These are phyloP conservation scores for Lignosus rhinocerotis DNA, from an alignment of 1,284 basidiomycete genomes.

Conservation along the genomic window DNA sequence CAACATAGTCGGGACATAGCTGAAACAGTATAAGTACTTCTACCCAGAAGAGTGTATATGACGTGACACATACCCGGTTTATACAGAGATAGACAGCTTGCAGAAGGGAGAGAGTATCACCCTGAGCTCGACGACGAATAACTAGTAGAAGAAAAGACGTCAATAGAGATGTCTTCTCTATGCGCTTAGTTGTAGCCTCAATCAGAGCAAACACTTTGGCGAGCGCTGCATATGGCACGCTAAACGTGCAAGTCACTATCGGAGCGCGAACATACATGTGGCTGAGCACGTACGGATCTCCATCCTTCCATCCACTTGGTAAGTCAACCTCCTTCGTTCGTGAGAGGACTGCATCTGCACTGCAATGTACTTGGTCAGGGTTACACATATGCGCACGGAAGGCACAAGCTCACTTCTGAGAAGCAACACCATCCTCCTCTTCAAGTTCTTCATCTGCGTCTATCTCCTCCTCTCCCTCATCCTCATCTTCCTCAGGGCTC, in stretches of 20 bases:
- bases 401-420: constrained; percentile 58
- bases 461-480: constrained; percentile 44
- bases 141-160: constrained; percentile 90
- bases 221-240: constrained; percentile 93
- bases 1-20: constrained; percentile 95
- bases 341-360: constrained; percentile 70
- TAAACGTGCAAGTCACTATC: constrained; percentile 34
- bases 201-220: constrained; percentile 89
- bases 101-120: constrained; percentile 72
- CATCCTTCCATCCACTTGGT: constrained; percentile 84
- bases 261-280: background rate
- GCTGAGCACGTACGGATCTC: constrained; percentile 69
- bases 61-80: constrained; percentile 70
- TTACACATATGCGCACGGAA: background rate
- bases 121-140: constrained; percentile 78
- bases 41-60: background rate
- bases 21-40: constrained; percentile 34
- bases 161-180: constrained; percentile 90
- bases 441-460: constrained; percentile 61
- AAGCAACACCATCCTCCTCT: constrained; percentile 51
- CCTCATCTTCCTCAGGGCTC: constrained; percentile 21
- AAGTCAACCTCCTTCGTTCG: constrained; percentile 75
- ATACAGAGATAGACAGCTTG: constrained; percentile 96
- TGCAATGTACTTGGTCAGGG: constrained; percentile 31
- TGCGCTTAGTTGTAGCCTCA: constrained; percentile 93